phyloP scores from a whole-genome alignment of 1,284 basidiomycete species.

The Cutaneotrichosporon cutaneum region DNA sequence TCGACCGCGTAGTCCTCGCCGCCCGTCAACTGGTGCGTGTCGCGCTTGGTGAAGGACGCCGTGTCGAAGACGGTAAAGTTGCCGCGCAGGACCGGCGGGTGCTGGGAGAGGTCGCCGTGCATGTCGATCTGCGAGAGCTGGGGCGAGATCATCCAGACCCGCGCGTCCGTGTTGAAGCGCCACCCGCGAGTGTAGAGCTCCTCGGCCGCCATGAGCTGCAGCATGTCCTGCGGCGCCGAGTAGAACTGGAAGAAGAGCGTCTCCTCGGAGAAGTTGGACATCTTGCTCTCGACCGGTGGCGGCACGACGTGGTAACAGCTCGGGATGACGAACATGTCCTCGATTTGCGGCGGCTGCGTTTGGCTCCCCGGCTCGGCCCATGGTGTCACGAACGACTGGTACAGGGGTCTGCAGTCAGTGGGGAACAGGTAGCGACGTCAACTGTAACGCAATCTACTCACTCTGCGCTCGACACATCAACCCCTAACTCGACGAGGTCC shows the following conservation, averaged over 20 bases:
- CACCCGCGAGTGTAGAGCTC: slow-evolving; percentile 97
- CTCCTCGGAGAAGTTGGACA: slow-evolving; percentile 88
- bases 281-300: slow-evolving; percentile 82
- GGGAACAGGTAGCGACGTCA: neutral
- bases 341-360: slow-evolving; percentile 39
- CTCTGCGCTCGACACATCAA: slow-evolving; percentile 84
- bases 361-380: slow-evolving; percentile 83
- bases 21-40: slow-evolving; percentile 32
- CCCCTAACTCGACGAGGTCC: slow-evolving; percentile 86
- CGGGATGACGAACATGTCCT: slow-evolving; percentile 72
- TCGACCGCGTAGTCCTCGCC: slow-evolving; percentile 43
- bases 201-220: slow-evolving; percentile 87
- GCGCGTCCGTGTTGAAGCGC: slow-evolving; percentile 94
- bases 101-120: slow-evolving; percentile 21
- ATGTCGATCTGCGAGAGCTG: slow-evolving; percentile 40
- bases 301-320: slow-evolving; percentile 92
- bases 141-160: slow-evolving; percentile 87
- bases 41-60: slow-evolving; percentile 39
- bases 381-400: slow-evolving; percentile 92
- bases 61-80: slow-evolving; percentile 51
- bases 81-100: slow-evolving; percentile 33
- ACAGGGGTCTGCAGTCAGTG: slow-evolving; percentile 65
- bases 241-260: slow-evolving; percentile 99
- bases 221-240: slow-evolving; percentile 82
- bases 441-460: slow-evolving; percentile 54